Base-by-base conservation (phyloP, 345 rosid species). In the Aurinia saxatilis region DNA sequence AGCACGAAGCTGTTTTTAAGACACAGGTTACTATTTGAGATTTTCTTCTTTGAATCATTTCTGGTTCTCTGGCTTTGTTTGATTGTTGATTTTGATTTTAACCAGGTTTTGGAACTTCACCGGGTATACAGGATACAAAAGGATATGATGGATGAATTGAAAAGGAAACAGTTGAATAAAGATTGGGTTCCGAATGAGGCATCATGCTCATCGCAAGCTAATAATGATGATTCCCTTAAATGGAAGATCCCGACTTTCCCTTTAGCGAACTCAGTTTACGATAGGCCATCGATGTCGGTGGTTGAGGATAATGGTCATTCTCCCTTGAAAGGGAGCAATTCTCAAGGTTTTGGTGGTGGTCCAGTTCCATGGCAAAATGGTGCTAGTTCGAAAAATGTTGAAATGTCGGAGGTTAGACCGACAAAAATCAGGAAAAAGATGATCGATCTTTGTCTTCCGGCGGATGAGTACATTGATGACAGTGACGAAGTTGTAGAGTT, bases 61-160 rank as follows among this genome's bases (percentile, higher is more conserved):
- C 60, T 7, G 2, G 0, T 37, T 29, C 10, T 47, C 29, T 36
- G 23, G 52, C 31, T 13, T 18, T 41, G 8, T 18, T 2, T 13
- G 54, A n/a, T 53, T 46, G 37, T 60, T 31, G 23, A 57, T 38
- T 58, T 38, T 40, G 39, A 46, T 60, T 52, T 42, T 50, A 23
- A 51, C 5, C 23, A 73, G 77, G 77, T 73, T 39, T 33, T 19
- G 52, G 96, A 88, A 74, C 88, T 88, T 54, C 93, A 88, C 67
- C 88, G 90, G 7, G 79, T 89, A 59, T 85, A 84, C 74, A 73
- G 68, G 51, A 81, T 65, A 74, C 96, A 89, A 33, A 76, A 38
- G 40, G 87, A 80, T 45, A 73, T 89, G 85, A 89, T 89, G 96
- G 81, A 81, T 73, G 89, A 82, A 73, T 51, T 80, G 50, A 80